Conservation (phyloP, 371 early-diverging fungal species). For the Entomophthora muscae region DNA sequence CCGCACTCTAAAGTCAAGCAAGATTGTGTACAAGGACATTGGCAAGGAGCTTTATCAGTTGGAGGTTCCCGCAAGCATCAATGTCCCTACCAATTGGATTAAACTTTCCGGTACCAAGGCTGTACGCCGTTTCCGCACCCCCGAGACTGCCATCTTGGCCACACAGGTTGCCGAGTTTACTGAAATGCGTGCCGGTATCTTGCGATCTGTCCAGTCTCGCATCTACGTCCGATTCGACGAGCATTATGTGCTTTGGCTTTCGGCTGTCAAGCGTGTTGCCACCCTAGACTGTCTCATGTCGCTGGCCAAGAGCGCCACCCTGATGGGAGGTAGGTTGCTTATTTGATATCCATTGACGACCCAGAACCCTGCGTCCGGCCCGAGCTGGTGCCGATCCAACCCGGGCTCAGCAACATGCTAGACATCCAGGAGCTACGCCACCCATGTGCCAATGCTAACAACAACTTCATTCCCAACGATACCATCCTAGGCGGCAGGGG, state of each 20-base stretch:
- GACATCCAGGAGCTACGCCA: slow-evolving; percentile 71
- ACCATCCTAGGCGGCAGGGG: slow-evolving; percentile 46
- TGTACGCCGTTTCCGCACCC: slow-evolving; percentile 75
- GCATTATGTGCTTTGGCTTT: slow-evolving; percentile 46
- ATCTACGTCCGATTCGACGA: slow-evolving; percentile 66
- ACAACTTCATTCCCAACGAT: slow-evolving; percentile 90
- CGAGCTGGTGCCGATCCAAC: slow-evolving; percentile 24
- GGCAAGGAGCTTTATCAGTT: slow-evolving; percentile 94
- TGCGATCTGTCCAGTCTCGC: slow-evolving; percentile 43
- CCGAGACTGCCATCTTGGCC: slow-evolving; percentile 42
- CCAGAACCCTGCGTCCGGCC: slow-evolving; percentile 65
- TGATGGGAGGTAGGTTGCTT: slow-evolving; percentile 26
- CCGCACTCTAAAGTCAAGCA: neutral
- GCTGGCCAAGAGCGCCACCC: slow-evolving; percentile 48
- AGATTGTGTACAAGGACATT: slow-evolving; percentile 33
- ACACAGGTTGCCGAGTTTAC: slow-evolving; percentile 57
- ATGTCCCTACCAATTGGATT: slow-evolving; percentile 65
- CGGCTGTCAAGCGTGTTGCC: slow-evolving; percentile 53
- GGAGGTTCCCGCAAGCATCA: slow-evolving; percentile 62
- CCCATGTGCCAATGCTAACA: slow-evolving; percentile 40
- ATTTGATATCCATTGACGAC: too few relatives aligned
- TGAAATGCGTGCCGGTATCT: slow-evolving; percentile 56
- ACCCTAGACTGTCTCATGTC: slow-evolving; percentile 84
- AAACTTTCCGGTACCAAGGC: slow-evolving; percentile 61
- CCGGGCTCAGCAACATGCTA: slow-evolving; percentile 33